These are phyloP conservation scores for Acacia melanoxylon DNA, from an alignment of 306 rosid genomes.

Conservation along the genomic window DNA sequence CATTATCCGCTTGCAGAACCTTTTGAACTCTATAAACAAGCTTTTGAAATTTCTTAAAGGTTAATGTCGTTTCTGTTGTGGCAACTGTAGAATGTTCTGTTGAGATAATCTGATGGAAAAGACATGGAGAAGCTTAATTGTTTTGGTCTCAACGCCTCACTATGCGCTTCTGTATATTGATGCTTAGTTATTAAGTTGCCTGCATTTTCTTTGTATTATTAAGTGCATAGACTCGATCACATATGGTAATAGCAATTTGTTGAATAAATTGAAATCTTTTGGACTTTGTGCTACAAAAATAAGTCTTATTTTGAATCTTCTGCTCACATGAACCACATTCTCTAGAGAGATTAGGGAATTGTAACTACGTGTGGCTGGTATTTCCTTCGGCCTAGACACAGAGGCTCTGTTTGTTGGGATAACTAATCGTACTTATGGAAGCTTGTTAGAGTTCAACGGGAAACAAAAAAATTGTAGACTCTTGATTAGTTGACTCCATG, in stretches of 20 bases:
- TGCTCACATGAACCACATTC: slow-evolving; percentile 63
- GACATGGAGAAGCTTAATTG: background rate
- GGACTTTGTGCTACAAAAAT: slow-evolving; percentile 9
- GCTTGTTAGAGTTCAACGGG: slow-evolving; percentile 76
- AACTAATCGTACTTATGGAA: slow-evolving; percentile 84
- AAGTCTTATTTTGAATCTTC: slow-evolving; percentile 31
- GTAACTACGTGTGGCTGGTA: slow-evolving; percentile 88
- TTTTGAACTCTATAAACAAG: background rate
- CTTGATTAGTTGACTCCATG: too few relatives aligned
- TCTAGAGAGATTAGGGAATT: slow-evolving; percentile 61
- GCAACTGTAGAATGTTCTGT: slow-evolving; percentile 15
- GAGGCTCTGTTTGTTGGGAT: slow-evolving; percentile 82
- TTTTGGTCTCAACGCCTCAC: background rate
- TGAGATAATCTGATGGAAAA: background rate
- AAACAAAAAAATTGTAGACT: too few relatives aligned
- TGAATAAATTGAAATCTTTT: slow-evolving; percentile 21
- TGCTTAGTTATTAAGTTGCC: background rate
- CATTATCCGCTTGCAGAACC: background rate
- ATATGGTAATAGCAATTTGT: background rate
- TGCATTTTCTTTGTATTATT: background rate
- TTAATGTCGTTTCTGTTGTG: background rate
- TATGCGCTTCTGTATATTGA: background rate
- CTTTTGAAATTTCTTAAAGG: background rate
- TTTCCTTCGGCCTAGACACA: slow-evolving; percentile 83
- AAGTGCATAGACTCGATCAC: background rate